Percentiles rank a stretch among this genome's conserved stretches.
Conservation (phyloP, 2,329 filamentous ascomycete species). For the Phyllosticta citribraziliensis region DNA sequence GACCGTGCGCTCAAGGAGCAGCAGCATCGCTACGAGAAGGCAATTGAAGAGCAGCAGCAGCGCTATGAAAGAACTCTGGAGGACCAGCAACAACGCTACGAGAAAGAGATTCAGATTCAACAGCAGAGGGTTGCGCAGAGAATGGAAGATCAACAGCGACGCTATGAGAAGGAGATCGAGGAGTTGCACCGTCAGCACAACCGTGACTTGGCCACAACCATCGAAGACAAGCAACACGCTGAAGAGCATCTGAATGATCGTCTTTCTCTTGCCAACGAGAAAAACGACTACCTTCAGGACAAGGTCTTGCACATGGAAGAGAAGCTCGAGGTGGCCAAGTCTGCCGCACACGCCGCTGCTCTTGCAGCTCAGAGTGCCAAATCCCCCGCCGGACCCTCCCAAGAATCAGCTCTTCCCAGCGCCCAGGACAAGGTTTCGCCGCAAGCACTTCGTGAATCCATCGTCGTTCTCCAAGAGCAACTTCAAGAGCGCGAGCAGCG, state of each 20-base stretch:
- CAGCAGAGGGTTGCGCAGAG: constrained; percentile 37
- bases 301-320: constrained; percentile 78
- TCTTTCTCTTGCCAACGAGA: constrained; percentile 71
- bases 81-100: constrained; percentile 34
- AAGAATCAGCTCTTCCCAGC: constrained; percentile 27
- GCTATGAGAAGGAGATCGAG: constrained; percentile 63
- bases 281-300: constrained; percentile 77
- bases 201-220: constrained; percentile 55
- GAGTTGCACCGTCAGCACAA: constrained; percentile 56
- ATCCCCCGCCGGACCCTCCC: constrained; percentile 31
- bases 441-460: constrained; percentile 89
- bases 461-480: constrained; percentile 93
- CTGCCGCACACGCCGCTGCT: constrained; percentile 74
- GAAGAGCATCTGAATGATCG: constrained; percentile 75
- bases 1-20: constrained; percentile 48
- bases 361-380: constrained; percentile 48
- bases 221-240: constrained; percentile 71
- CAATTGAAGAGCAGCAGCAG: constrained; percentile 15
- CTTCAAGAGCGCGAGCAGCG: constrained; percentile 84
- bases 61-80: constrained; percentile 25
- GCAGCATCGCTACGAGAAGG: constrained; percentile 42
- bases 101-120: constrained; percentile 20
- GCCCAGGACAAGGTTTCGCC: constrained; percentile 82
- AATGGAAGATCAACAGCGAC: constrained; percentile 25
- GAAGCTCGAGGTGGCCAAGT: constrained; percentile 79